Conservation (phyloP, 441 rosid genomes). For the Metrosideros polymorpha region DNA sequence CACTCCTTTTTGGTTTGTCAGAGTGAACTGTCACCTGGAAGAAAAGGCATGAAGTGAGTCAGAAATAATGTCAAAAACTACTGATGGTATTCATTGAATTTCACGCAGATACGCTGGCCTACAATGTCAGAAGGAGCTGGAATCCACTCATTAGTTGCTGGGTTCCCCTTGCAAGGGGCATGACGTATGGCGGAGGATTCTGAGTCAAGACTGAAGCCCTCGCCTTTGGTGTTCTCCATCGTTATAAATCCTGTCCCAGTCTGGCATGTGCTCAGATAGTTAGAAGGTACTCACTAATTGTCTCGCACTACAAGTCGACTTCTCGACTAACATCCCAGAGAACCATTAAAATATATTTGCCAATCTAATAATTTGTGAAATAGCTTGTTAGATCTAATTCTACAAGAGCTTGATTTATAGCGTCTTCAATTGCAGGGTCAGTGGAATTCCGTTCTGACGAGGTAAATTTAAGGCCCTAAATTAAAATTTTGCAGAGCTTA, state of each 20-base stretch:
- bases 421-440: background rate
- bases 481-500: background rate
- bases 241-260: slow-evolving; percentile 63
- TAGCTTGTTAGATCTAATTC: background rate
- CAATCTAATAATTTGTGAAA: background rate
- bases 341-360: background rate
- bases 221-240: slow-evolving; percentile 18
- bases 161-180: slow-evolving; percentile 46
- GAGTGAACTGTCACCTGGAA: slow-evolving; percentile 30
- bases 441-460: background rate
- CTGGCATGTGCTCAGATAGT: slow-evolving; percentile 10
- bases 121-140: slow-evolving; percentile 32
- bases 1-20: slow-evolving; percentile 56
- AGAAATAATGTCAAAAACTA: background rate
- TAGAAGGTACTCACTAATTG: background rate
- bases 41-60: background rate
- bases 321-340: background rate
- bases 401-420: background rate
- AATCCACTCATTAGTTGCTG: slow-evolving; percentile 67
- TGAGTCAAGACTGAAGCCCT: slow-evolving; percentile 22
- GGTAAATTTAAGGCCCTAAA: background rate
- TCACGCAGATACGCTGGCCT: background rate
- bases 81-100: background rate
- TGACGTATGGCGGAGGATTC: slow-evolving; percentile 13
- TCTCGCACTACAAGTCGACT: background rate